phyloP scores from a whole-genome alignment of 225 moss, liverwort and hornwort species.

The Bryoerythrophyllum caledonicum region DNA sequence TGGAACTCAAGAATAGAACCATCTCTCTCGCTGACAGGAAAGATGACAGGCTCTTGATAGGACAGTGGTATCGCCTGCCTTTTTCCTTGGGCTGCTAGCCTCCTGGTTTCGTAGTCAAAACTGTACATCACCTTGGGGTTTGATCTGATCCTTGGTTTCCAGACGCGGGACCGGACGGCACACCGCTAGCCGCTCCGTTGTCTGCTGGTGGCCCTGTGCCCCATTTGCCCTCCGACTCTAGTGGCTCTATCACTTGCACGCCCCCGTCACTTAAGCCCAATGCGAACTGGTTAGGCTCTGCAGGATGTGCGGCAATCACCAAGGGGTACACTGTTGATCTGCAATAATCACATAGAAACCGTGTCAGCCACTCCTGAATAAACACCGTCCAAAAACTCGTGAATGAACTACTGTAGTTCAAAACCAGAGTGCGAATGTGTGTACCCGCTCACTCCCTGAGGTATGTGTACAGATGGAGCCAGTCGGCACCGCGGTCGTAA shows the following conservation, averaged over 20 bases:
- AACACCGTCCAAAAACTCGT: neutral
- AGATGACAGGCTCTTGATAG: slow-evolving; percentile 47
- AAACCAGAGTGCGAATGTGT: neutral
- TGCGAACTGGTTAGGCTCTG: slow-evolving; percentile 93
- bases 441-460: slow-evolving; percentile 92
- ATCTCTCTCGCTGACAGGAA: slow-evolving; percentile 49
- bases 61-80: neutral
- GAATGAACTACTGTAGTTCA: neutral
- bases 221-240: slow-evolving; percentile 93
- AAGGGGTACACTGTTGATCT: slow-evolving; percentile 91
- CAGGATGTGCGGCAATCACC: slow-evolving; percentile 91
- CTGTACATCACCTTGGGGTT: slow-evolving; percentile 84
- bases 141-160: slow-evolving; percentile 89
- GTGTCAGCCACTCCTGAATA: neutral
- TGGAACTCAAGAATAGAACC: slow-evolving; percentile 85
- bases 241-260: slow-evolving; percentile 92
- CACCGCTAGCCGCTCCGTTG: slow-evolving; percentile 72
- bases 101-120: slow-evolving; percentile 33
- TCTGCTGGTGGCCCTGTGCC: slow-evolving; percentile 78
- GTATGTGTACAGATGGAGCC: slow-evolving; percentile 85
- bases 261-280: slow-evolving; percentile 96
- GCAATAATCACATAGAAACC: slow-evolving; percentile 9
- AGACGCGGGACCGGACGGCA: slow-evolving; percentile 76
- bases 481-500: slow-evolving; percentile 89
- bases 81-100: slow-evolving; percentile 27